Evolutionary conservation across 2,329 filamentous ascomycete genomes (phyloP).

Genomic region (Talaromyces islandicus): DNA sequence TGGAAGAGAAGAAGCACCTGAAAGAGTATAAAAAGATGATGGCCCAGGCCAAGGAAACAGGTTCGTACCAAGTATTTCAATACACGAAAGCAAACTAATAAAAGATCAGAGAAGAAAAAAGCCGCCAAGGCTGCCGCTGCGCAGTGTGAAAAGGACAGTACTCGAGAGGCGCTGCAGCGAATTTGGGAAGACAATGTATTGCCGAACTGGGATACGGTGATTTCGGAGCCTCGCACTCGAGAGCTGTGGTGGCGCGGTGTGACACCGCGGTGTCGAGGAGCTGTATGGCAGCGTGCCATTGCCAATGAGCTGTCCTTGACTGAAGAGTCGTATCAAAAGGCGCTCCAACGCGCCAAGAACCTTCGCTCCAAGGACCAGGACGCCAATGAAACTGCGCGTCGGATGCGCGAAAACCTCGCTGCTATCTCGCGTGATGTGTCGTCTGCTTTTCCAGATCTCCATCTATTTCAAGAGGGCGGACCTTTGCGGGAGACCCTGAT

Average conservation of each 20-base stretch:
- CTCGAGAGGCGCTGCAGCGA: constrained; percentile 48
- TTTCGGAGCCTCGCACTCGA: constrained; percentile 49
- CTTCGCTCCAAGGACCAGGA: constrained; percentile 40
- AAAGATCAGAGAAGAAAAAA: constrained; percentile 43
- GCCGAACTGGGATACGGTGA: constrained; percentile 53
- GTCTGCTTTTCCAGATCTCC: constrained; percentile 52
- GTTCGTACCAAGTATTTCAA: constrained; percentile 27
- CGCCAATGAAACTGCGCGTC: constrained; percentile 36
- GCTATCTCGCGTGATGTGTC: constrained; percentile 50
- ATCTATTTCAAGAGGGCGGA: constrained; percentile 50
- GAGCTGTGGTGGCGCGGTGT: constrained; percentile 63
- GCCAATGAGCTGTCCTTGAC: constrained; percentile 57
- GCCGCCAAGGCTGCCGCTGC: constrained; percentile 42
- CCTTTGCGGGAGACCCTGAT: constrained; percentile 51
- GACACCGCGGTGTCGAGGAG: constrained; percentile 49
- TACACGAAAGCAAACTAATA: not conserved
- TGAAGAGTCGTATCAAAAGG: constrained; percentile 51
- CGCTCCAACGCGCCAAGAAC: constrained; percentile 50
- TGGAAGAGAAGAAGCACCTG: constrained; percentile 84
- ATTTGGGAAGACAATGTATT: constrained; percentile 59
- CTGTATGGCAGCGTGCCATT: constrained; percentile 55
- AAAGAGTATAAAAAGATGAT: constrained; percentile 65
- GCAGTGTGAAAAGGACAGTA: constrained; percentile 46
- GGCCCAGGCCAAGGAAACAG: constrained; percentile 54
- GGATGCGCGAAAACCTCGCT: constrained; percentile 47